phyloP scores from a whole-genome alignment of 2,329 filamentous ascomycete species.

The Aspergillus fischeri region DNA sequence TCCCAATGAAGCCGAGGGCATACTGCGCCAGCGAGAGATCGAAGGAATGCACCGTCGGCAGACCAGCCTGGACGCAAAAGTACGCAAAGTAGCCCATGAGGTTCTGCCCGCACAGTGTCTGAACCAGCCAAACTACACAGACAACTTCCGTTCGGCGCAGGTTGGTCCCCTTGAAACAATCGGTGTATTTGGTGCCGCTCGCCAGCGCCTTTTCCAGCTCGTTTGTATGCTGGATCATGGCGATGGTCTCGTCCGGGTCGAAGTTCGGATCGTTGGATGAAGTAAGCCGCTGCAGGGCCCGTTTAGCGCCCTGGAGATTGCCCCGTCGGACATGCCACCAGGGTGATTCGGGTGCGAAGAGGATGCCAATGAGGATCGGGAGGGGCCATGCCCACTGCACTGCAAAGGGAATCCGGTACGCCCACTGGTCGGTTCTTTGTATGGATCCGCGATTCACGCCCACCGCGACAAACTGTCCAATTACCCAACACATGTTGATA shows the following conservation, averaged over 20 bases:
- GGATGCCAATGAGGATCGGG: constrained; percentile 40
- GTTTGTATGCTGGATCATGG: constrained; percentile 86
- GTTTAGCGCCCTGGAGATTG: constrained; percentile 39
- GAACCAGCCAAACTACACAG: constrained; percentile 58
- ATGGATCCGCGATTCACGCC: constrained; percentile 44
- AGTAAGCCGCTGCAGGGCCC: constrained; percentile 40
- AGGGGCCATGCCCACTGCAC: constrained; percentile 49
- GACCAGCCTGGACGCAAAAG: constrained; percentile 49
- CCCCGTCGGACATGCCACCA: constrained; percentile 46
- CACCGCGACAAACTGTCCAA: constrained; percentile 46
- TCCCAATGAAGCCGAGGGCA: constrained; percentile 54
- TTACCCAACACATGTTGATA: constrained; percentile 39
- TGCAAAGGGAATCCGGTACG: constrained; percentile 47
- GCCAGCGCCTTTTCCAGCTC: constrained; percentile 71
- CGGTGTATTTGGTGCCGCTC: constrained; percentile 65
- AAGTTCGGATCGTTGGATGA: constrained; percentile 58
- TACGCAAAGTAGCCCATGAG: constrained; percentile 59
- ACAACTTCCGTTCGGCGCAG: constrained; percentile 69
- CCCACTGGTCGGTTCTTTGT: constrained; percentile 41
- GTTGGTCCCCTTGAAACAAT: constrained; percentile 79
- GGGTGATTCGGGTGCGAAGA: constrained; percentile 45
- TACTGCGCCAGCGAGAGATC: constrained; percentile 52
- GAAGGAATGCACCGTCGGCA: constrained; percentile 31
- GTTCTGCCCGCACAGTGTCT: constrained; percentile 58
- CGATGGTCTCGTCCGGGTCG: constrained; percentile 73